Evolutionary conservation across 2,329 filamentous ascomycete species (phyloP), one percentile per base, ranked within the genome.

Genomic region (Westerdykella aurantiaca): DNA sequence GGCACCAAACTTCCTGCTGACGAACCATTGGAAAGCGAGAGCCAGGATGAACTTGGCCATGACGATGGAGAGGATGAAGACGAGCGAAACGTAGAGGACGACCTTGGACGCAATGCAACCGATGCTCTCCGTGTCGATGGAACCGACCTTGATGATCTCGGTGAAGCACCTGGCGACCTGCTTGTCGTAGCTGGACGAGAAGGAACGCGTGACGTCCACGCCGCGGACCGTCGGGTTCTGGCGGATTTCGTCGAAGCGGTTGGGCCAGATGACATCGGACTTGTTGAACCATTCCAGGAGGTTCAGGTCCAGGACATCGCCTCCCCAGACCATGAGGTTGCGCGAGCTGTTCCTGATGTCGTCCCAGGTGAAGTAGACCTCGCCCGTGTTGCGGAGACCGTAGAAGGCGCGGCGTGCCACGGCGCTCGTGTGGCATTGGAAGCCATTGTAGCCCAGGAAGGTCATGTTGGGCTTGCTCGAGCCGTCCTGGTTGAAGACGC

Each of bases 91-190:
- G 63, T 98, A 98, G 35, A 98, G 82, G 3, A 98, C 93, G 21
- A 98, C 90, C 70, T 95, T 86, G 52, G 91, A 95, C 2, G 93
- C 93, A 65, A 98, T 98, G 71, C 93, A 98, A 13, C 93, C 93
- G 39, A 98, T 86, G 6, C 88, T 95, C 57, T 95, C 90, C 0
- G 93, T 97, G 60, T 98, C 94, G 47, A 98, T 85, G 11, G 86
- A 90, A 46, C 93, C 93, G 41, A 98, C 93, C 67, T 91, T 95
- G 77, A 95, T 88, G 51, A 94, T 95, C 60, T 98, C 83, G 49
- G 89, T 82, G 50, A 98, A 81, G 67, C 93, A 98, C 63, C 88
- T 81, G 11, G 86, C 90, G 39, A 91, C 76, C 52, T 81, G 77
- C 74, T 91, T 96, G 60, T 96, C 89, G 2, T 76, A 70, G 6